Evolutionary conservation across 768 basidiomycete genomes (phyloP), one percentile per base, ranked within the genome.

Genomic region (Pleurotus eryngii): DNA sequence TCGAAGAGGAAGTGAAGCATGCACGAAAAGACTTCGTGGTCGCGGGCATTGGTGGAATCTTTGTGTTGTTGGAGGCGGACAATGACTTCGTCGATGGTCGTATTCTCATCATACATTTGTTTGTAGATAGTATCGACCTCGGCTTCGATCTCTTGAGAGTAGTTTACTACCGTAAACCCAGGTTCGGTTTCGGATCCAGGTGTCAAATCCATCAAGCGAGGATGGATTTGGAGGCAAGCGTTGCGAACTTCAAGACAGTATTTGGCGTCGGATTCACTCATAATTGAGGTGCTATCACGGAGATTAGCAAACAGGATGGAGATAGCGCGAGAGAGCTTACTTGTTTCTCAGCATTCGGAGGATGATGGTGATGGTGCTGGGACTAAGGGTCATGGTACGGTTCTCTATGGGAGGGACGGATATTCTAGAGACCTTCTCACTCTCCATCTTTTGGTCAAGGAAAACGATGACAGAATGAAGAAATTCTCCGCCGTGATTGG

Each of bases 1-100:
- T 98, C 97, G 74, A 99, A 98, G 45, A 99, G 84, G 79, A 97
- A 96, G 76, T 98, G 95, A 50, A 99, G 87, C 87, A 97, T 97
- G 83, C 95, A 98, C n/a, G 95, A 97, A 68, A 98, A 98, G 60
- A 97, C 85, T 73, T 98, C 94, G 69, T 96, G 93, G 64, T 98
- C 95, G 56, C 87, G 85, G 46, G 87, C 74, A 63, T 89, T 91
- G 30, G 83, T 79, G 27, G 95, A 95, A 49, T 81, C 83, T 68
- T 95, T 94, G 76, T 87, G 84, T 55, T 86, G 83, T 72, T 92
- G 89, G 24, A 99, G 85, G 74, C 94, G 86, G 24, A 82, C 74
- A 60, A 98, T 90, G 61, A 98, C 94, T 60, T 96, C 92, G 69
- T 98, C 96, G 65, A 98, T 93, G 56, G 92, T 83, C 56, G 93